phyloP scores from a whole-genome alignment of 192 early-diverging fungal species.

The Chytriomyces confervae region DNA sequence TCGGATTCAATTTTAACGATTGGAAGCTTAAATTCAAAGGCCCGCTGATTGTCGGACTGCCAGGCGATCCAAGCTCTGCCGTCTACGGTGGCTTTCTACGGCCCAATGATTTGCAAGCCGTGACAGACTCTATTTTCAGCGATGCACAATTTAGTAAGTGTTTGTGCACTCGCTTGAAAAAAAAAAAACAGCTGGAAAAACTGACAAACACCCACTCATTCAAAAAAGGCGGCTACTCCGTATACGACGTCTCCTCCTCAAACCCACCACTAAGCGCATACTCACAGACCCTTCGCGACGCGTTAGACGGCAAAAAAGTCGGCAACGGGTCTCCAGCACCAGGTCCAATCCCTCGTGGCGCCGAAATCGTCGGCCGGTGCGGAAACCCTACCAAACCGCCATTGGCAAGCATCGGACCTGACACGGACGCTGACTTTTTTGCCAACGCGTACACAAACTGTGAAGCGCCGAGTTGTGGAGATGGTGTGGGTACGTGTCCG shows the following conservation, averaged over 20 bases:
- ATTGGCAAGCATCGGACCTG: not conserved
- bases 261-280: slow-evolving; percentile 13
- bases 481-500: not conserved
- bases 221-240: slow-evolving; percentile 6
- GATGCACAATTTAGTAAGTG: slow-evolving; percentile 11
- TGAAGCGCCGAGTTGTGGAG: not conserved
- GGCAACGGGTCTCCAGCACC: slow-evolving; percentile 15
- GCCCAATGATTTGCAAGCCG: slow-evolving; percentile 14
- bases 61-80: slow-evolving; percentile 17
- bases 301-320: slow-evolving; percentile 11
- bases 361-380: not conserved
- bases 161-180: not conserved
- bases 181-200: too few relatives aligned
- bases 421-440: not conserved
- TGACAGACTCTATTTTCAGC: slow-evolving; percentile 2
- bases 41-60: slow-evolving; percentile 11
- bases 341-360: not conserved
- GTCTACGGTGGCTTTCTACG: slow-evolving; percentile 19
- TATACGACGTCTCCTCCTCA: slow-evolving; percentile 23
- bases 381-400: not conserved
- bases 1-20: slow-evolving; percentile 13
- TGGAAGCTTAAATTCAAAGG: slow-evolving; percentile 7
- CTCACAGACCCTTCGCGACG: not conserved
- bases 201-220: not conserved
- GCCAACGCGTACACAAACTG: not conserved